phyloP scores from a whole-genome alignment of 106 monocot species.

The Dioscorea dumetorum region DNA sequence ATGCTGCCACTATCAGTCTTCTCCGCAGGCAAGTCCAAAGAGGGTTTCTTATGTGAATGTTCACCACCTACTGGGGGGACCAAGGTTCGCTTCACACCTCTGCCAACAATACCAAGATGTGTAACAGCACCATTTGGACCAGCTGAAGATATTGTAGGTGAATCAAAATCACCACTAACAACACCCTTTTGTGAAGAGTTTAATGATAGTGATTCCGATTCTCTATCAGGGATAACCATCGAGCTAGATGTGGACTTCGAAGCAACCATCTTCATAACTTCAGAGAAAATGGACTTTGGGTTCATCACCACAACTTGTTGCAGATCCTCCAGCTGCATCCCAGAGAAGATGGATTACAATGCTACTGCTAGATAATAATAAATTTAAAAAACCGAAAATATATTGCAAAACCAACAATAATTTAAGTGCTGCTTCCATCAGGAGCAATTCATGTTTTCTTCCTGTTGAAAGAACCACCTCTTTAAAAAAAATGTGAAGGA shows the following conservation, averaged over 20 bases:
- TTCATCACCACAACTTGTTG: conserved; percentile 48
- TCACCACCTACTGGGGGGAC: conserved; percentile 34
- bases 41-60: conserved; percentile 34
- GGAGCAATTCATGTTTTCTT: too few species aligned
- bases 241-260: conserved; percentile 15
- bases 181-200: conserved; percentile 43
- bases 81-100: conserved; percentile 75
- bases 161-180: conserved; percentile 45
- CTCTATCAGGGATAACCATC: not conserved
- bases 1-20: conserved; percentile 14
- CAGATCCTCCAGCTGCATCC: conserved; percentile 84
- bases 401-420: too few species aligned
- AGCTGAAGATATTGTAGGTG: conserved; percentile 46
- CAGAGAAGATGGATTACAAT: too few species aligned
- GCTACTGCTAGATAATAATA: too few species aligned
- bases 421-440: too few species aligned
- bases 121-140: conserved; percentile 42
- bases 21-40: conserved; percentile 19
- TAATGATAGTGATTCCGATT: conserved; percentile 18
- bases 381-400: too few species aligned
- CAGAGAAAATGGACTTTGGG: conserved; percentile 43
- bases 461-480: too few species aligned
- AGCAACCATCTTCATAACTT: conserved; percentile 42
- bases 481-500: conserved; percentile 2
- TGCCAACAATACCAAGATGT: conserved; percentile 89